Conservation (phyloP, 2,329 filamentous ascomycete genomes). For the Fusarium algeriense region DNA sequence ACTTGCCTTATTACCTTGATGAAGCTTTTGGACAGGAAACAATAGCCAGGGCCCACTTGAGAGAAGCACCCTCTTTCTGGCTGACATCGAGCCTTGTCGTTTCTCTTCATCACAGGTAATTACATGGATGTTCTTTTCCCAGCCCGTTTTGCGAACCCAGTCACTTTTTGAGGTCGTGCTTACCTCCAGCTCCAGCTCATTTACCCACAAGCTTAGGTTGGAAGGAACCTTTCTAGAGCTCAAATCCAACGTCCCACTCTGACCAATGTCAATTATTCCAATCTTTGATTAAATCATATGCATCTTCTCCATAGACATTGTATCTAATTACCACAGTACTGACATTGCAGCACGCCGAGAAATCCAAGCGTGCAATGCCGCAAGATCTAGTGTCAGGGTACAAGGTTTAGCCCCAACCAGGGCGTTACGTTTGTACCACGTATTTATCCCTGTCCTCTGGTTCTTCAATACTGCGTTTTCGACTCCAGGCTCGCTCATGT, state of each 20-base stretch:
- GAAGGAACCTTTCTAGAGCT: not conserved
- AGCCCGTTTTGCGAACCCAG: not conserved
- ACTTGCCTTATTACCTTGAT: not conserved
- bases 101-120: slow-evolving; percentile 2
- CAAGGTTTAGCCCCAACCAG: slow-evolving; percentile 38
- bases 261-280: not conserved
- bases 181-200: not conserved
- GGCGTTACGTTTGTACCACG: slow-evolving; percentile 31
- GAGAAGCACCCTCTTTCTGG: not conserved
- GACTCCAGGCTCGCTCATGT: slow-evolving; percentile 28
- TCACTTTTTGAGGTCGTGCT: slow-evolving; percentile 2
- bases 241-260: not conserved
- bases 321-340: slow-evolving; percentile 15
- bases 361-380: slow-evolving; percentile 45
- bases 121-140: not conserved
- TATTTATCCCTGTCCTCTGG: slow-evolving; percentile 25
- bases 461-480: slow-evolving; percentile 23
- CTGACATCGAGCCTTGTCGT: not conserved
- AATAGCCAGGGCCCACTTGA: not conserved
- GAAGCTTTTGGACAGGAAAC: slow-evolving; percentile 4
- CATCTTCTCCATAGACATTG: not conserved
- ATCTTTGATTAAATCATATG: not conserved
- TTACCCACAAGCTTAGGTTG: not conserved
- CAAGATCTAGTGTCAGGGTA: slow-evolving; percentile 46
- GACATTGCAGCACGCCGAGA: slow-evolving; percentile 35